These are phyloP conservation scores for Solanum habrochaites DNA, from an alignment of 257 asterid species.

Conservation along the genomic window DNA sequence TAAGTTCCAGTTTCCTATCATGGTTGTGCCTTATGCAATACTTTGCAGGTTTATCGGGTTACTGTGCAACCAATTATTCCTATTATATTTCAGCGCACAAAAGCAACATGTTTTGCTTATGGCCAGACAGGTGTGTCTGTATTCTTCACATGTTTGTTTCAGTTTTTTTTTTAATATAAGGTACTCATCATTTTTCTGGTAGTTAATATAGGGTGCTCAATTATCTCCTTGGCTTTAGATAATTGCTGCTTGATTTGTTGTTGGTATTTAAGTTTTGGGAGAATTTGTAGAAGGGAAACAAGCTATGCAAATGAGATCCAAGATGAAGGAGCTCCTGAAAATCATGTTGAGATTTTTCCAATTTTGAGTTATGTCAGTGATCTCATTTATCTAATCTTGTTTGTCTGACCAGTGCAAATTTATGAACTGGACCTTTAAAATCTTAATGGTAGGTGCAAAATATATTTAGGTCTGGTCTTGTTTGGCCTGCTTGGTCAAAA, in stretches of 20 bases:
- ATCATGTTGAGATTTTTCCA: background rate
- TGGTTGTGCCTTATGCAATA: conserved; percentile 11
- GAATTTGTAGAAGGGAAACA: background rate
- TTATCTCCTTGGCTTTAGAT: background rate
- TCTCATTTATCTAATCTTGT: background rate
- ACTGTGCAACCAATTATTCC: conserved; percentile 98
- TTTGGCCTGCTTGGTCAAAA: background rate
- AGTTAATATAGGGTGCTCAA: background rate
- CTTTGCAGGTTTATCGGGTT: conserved; percentile 63
- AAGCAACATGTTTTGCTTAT: conserved; percentile 96
- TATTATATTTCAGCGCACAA: conserved; percentile 84
- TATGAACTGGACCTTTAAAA: background rate
- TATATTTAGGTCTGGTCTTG: background rate
- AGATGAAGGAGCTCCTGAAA: background rate
- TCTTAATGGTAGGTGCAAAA: background rate
- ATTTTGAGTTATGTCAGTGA: background rate
- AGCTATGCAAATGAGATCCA: background rate
- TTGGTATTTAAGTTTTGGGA: background rate
- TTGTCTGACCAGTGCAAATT: background rate
- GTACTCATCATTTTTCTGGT: background rate
- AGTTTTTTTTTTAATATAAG: background rate
- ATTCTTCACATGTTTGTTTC: background rate
- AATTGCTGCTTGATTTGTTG: background rate
- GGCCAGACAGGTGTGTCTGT: conserved; percentile 82
- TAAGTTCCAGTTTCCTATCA: background rate